Evolutionary conservation across 306 rosid genomes (phyloP).

Genomic region (Nissolia schottii): DNA sequence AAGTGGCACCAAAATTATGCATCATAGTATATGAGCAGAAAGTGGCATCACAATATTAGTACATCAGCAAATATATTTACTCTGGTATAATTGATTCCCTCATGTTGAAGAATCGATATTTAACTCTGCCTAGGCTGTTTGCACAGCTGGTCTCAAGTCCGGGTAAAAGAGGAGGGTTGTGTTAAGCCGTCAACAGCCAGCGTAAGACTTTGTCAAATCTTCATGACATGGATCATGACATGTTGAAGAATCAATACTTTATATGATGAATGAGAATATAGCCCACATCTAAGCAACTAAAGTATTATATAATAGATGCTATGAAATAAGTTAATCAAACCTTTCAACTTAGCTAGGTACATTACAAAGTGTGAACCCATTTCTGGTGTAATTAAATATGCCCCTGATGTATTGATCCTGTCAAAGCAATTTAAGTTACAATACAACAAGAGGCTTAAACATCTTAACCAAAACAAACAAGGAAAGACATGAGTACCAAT

Average conservation of each 20-base stretch:
- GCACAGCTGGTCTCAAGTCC: too few relatives aligned
- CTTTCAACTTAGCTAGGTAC: constrained; percentile 92
- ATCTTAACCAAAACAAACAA: constrained; percentile 17
- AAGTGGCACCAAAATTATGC: neutral
- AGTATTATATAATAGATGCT: neutral
- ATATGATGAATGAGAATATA: constrained; percentile 1
- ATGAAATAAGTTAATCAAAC: constrained; percentile 33
- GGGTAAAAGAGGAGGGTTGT: too few relatives aligned
- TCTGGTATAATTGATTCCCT: neutral
- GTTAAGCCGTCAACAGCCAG: too few relatives aligned
- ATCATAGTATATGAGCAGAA: constrained; percentile 10
- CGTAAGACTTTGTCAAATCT: too few relatives aligned
- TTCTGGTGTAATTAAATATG: constrained; percentile 78
- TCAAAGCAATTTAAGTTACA: constrained; percentile 34
- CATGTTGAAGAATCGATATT: neutral
- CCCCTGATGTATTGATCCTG: constrained; percentile 72
- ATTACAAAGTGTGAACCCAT: constrained; percentile 84
- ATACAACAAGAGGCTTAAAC: constrained; percentile 12
- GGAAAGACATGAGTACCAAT: constrained; percentile 51
- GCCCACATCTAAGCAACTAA: constrained; percentile 2
- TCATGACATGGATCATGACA: too few relatives aligned
- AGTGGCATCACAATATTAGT: neutral
- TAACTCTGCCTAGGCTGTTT: too few relatives aligned
- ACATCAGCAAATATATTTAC: neutral
- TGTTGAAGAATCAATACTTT: neutral